Conservation (phyloP, 257 asterid species). For the Sherardia arvensis region DNA sequence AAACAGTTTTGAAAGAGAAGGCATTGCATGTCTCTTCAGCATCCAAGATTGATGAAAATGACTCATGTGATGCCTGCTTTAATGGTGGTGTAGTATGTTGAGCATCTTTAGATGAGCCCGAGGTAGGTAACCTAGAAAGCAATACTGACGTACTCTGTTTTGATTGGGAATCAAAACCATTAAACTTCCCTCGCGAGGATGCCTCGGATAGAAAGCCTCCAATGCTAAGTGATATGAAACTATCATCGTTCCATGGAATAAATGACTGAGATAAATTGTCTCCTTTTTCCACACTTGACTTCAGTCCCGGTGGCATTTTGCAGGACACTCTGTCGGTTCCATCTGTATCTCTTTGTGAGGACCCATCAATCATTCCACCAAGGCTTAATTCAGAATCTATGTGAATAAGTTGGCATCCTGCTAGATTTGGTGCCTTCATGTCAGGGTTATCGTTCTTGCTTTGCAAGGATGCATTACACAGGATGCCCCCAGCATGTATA, state of each 20-base stretch:
- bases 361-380: constrained; percentile 51
- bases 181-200: constrained; percentile 42
- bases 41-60: constrained; percentile 58
- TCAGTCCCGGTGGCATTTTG: constrained; percentile 3
- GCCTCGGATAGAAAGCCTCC: constrained; percentile 75
- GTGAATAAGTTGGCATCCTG: constrained; percentile 27
- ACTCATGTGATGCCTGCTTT: constrained; percentile 30
- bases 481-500: neutral
- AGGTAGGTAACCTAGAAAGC: constrained; percentile 21
- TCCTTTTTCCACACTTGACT: constrained; percentile 3
- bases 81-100: constrained; percentile 26
- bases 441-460: constrained; percentile 5
- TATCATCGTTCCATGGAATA: constrained; percentile 63
- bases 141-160: constrained; percentile 31
- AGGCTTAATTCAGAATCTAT: constrained; percentile 38
- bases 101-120: constrained; percentile 35
- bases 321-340: neutral
- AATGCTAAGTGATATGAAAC: constrained; percentile 54
- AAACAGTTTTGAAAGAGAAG: constrained; percentile 42
- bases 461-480: neutral
- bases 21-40: constrained; percentile 98
- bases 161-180: constrained; percentile 17
- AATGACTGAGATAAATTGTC: constrained; percentile 13
- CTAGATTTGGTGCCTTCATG: constrained; percentile 9
- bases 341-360: constrained; percentile 19